Evolutionary conservation across 2,329 filamentous ascomycete genomes (phyloP), one percentile per base, ranked within the genome.

Genomic region (Trichoderma lentiforme): DNA sequence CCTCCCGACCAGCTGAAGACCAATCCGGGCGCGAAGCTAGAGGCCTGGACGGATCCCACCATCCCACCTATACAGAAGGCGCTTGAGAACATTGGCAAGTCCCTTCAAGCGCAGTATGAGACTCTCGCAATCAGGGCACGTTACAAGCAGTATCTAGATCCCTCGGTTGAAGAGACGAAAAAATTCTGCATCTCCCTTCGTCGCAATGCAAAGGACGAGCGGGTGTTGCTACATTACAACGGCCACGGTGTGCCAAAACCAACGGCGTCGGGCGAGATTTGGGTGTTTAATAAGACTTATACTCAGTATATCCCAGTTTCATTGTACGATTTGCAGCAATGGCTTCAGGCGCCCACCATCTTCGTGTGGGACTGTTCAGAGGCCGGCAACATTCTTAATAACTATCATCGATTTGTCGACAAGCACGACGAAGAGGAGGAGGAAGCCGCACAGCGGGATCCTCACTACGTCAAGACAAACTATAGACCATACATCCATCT

Each of bases 221-320:
- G 96, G 64, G 94, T 99, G 2, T 85, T 99, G n/a, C 93, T 99
- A 77, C 96, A 99, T 80, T 99, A 99, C 86, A 99, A 99, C 77
- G 96, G 96, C 18, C 96, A 99, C 81, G 96, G 96, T 61, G 96
- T 99, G 12, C 96, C 96, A 1, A 94, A 98, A 78, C 96, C 96
- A 3, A 99, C 96, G 0, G 90, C 93, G 3, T 98, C 95, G 5
- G 96, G 96, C 15, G 96, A 99, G 81, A 97, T 99, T 24, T 99
- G 96, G 96, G 97, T 98, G 6, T 99, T 99, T 82, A 99, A 99
- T 82, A 95, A 96, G 77, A 98, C 94, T 76, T 99, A 98, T 80
- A 99, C 96, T 0, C 96, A 99, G 82, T 99, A 99, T 80, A 99
- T 99, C 56, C 96, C 96, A 0, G 93, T 99, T 57, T 97, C 95